These are phyloP conservation scores for Piromyces finnis DNA, from an alignment of 192 early-diverging fungal species.

Conservation along the genomic window DNA sequence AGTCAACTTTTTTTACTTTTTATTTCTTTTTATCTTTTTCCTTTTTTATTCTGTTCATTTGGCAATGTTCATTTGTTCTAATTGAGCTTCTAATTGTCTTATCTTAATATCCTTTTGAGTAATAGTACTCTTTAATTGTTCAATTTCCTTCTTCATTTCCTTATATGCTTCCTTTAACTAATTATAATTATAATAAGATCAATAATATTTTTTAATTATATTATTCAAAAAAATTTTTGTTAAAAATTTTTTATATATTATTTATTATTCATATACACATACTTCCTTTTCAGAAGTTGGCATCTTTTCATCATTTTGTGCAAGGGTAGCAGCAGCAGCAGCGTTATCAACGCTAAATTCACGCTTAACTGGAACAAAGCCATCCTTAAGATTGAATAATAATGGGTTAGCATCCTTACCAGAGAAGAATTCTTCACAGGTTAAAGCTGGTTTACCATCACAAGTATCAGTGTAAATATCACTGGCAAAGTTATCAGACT, in stretches of 20 bases:
- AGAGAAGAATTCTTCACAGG: slow-evolving; percentile 81
- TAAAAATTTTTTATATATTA: too few species aligned
- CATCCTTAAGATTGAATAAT: slow-evolving; percentile 45
- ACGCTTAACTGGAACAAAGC: slow-evolving; percentile 22
- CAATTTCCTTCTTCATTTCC: slow-evolving; percentile 57
- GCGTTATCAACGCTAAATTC: background rate
- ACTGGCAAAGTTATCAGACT: slow-evolving; percentile 90
- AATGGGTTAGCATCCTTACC: slow-evolving; percentile 73
- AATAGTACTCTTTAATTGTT: slow-evolving; percentile 57
- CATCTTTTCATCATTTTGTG: background rate
- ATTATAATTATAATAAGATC: too few species aligned
- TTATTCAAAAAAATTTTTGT: too few species aligned
- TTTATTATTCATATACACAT: too few species aligned
- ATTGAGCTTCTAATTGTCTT: slow-evolving; percentile 56
- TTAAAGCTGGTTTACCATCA: slow-evolving; percentile 62
- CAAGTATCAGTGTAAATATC: slow-evolving; percentile 83
- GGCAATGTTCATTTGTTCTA: slow-evolving; percentile 17
- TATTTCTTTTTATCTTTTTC: background rate
- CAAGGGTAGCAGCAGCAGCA: background rate
- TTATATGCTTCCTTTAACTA: slow-evolving; percentile 39
- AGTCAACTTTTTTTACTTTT: background rate
- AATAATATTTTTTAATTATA: too few species aligned
- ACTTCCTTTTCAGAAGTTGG: background rate
- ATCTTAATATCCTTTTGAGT: slow-evolving; percentile 56
- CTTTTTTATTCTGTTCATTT: background rate